These are phyloP conservation scores for Colletotrichum limetticola DNA, from an alignment of 2,329 filamentous ascomycete genomes.

Conservation along the genomic window DNA sequence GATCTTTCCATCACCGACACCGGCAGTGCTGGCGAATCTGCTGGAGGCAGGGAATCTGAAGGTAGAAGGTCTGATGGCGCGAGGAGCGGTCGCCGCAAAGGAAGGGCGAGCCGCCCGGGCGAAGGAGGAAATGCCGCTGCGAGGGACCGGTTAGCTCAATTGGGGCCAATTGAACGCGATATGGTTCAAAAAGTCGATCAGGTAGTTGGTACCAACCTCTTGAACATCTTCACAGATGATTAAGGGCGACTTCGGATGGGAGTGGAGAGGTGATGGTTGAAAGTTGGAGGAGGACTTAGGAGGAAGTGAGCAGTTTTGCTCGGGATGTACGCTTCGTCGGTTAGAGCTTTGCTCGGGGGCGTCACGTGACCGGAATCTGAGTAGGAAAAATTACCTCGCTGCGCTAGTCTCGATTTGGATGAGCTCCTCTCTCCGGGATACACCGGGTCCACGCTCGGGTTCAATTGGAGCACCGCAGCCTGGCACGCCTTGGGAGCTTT, in stretches of 20 bases:
- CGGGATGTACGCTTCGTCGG: conserved; percentile 54
- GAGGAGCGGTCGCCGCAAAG: conserved; percentile 67
- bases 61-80: conserved; percentile 66
- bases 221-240: conserved; percentile 83
- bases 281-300: conserved; percentile 60
- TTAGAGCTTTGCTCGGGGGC: conserved; percentile 52
- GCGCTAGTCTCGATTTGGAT: conserved; percentile 26
- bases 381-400: conserved; percentile 34
- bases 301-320: conserved; percentile 61
- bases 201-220: conserved; percentile 71
- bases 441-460: conserved; percentile 33
- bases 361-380: conserved; percentile 48
- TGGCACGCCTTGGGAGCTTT: not conserved
- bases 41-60: conserved; percentile 65
- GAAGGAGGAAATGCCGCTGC: conserved; percentile 74
- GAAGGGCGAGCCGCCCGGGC: conserved; percentile 71
- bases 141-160: conserved; percentile 59
- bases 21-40: conserved; percentile 68
- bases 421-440: conserved; percentile 27
- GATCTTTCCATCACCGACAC: conserved; percentile 73
- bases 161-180: conserved; percentile 58
- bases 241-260: conserved; percentile 70
- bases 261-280: conserved; percentile 67
- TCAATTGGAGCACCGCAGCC: conserved; percentile 20
- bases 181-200: conserved; percentile 41